phyloP scores from a whole-genome alignment of 352 stramenopile genomes.

The Globisporangium solare region DNA sequence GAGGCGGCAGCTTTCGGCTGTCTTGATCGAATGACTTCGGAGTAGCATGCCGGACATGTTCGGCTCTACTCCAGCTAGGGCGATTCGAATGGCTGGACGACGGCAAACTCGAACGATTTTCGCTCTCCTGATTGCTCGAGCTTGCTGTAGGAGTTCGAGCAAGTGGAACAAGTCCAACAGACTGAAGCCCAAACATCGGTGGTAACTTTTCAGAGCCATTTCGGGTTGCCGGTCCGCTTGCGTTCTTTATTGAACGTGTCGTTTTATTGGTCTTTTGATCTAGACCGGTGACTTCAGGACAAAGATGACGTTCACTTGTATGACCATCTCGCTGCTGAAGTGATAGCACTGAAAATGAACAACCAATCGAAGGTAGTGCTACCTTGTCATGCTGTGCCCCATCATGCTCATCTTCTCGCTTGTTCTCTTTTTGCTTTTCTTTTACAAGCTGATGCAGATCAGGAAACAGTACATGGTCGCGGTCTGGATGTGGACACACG shows the following conservation, averaged over 20 bases:
- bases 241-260: neutral
- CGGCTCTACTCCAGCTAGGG: neutral
- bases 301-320: neutral
- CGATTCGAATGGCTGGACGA: slow-evolving; percentile 7
- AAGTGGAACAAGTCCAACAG: slow-evolving; percentile 3
- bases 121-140: slow-evolving; percentile 1
- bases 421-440: slow-evolving; percentile 11
- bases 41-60: neutral
- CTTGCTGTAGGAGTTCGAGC: neutral
- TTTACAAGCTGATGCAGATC: slow-evolving; percentile 33
- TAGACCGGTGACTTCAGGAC: neutral
- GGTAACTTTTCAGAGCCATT: neutral
- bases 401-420: neutral
- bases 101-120: neutral
- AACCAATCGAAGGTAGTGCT: slow-evolving; percentile 2
- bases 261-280: neutral
- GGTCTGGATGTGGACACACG: slow-evolving; percentile 41
- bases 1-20: slow-evolving; percentile 5
- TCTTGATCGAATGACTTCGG: neutral
- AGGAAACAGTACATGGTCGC: slow-evolving; percentile 52
- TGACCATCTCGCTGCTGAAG: slow-evolving; percentile 14
- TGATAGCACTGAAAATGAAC: slow-evolving; percentile 13
- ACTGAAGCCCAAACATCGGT: slow-evolving; percentile 8
- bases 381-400: neutral
- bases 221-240: neutral